These are phyloP conservation scores for Oryza glumipatula DNA, from an alignment of 176 grass and related monocot species.

Conservation along the genomic window DNA sequence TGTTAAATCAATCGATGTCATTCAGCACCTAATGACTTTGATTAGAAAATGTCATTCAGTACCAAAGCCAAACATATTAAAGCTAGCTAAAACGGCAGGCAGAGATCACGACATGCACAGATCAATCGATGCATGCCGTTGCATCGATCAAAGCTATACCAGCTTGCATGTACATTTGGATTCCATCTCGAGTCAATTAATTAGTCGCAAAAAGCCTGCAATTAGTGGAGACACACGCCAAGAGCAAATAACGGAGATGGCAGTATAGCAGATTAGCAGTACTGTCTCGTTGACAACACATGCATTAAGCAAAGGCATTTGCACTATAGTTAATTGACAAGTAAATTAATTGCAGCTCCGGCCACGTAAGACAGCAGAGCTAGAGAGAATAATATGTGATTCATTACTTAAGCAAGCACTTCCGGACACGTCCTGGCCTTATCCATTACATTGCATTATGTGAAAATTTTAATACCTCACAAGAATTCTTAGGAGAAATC, in stretches of 20 bases:
- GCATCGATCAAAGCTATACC: conserved; percentile 14
- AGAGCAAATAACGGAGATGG: not conserved
- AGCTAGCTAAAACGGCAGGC: not conserved
- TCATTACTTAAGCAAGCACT: conserved; percentile 37
- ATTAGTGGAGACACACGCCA: conserved; percentile 33
- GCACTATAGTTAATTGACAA: conserved; percentile 20
- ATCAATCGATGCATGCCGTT: conserved; percentile 13
- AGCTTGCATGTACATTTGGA: conserved; percentile 14
- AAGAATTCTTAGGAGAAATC: conserved; percentile 34
- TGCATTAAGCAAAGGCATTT: conserved; percentile 10
- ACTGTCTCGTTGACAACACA: not conserved
- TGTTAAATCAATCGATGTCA: not conserved
- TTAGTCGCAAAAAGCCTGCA: conserved; percentile 12
- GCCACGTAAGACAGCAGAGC: conserved; percentile 6
- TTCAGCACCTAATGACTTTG: not conserved
- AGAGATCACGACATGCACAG: conserved; percentile 18
- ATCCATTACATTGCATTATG: conserved; percentile 41
- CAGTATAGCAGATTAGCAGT: not conserved
- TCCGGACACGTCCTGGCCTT: conserved; percentile 28
- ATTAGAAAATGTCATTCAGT: not conserved
- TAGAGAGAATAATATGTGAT: not conserved
- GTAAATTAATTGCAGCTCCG: conserved; percentile 24
- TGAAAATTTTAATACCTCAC: not conserved
- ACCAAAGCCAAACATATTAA: not conserved
- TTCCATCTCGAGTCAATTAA: conserved; percentile 33